Percentiles rank a stretch among this genome's conserved stretches.
These are phyloP conservation scores for Trichoderma lentiforme DNA, from an alignment of 2,329 filamentous ascomycete species.

Conservation along the genomic window DNA sequence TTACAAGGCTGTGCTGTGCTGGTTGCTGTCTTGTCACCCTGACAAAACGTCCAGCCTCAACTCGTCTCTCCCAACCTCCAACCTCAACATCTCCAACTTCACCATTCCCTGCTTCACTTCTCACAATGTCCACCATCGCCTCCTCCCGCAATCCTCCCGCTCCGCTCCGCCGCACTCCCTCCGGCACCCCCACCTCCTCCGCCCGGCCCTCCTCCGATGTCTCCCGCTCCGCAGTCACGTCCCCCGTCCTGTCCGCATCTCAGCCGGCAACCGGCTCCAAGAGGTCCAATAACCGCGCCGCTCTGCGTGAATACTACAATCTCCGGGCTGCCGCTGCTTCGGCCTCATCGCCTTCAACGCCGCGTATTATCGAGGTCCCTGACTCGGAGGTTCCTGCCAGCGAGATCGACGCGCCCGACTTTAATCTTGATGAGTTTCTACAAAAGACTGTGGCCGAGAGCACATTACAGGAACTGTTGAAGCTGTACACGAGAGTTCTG, in stretches of 20 bases:
- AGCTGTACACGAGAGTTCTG: conserved; percentile 67
- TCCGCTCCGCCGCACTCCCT: conserved; percentile 56
- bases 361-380: conserved; percentile 45
- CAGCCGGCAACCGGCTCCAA: conserved; percentile 35
- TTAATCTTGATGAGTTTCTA: conserved; percentile 70
- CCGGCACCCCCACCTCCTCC: conserved; percentile 66
- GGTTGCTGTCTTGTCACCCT: not conserved
- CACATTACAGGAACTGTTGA: conserved; percentile 65
- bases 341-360: conserved; percentile 29
- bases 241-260: conserved; percentile 37
- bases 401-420: conserved; percentile 71
- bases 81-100: conserved; percentile 38
- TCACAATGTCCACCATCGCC: conserved; percentile 61
- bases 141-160: conserved; percentile 58
- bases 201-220: conserved; percentile 70
- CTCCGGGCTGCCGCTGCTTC: conserved; percentile 49
- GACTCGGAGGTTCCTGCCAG: conserved; percentile 59
- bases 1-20: not conserved
- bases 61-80: not conserved
- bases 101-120: conserved; percentile 36
- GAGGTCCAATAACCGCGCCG: conserved; percentile 70
- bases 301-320: conserved; percentile 93
- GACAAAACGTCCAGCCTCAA: not conserved
- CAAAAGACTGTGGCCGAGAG: conserved; percentile 57
- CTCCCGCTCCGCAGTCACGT: conserved; percentile 57